Conservation (phyloP, 2,329 filamentous ascomycete genomes). For the Colletotrichum higginsianum region DNA sequence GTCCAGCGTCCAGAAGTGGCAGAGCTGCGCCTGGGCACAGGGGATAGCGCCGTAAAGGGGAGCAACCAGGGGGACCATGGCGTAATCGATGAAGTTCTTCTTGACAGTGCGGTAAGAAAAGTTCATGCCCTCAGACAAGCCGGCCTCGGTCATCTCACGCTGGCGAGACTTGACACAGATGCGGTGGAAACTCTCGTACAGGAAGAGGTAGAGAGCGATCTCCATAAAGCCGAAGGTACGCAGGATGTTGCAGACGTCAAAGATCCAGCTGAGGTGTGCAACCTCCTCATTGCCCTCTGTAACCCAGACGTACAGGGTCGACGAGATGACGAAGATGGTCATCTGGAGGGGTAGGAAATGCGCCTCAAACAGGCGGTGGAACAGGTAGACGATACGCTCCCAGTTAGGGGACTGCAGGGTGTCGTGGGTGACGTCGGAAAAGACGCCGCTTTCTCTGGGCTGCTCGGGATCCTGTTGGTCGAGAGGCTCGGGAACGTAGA, state of each 20-base stretch:
- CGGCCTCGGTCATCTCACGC: conserved; percentile 76
- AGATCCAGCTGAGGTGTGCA: conserved; percentile 71
- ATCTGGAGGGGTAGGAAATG: conserved; percentile 80
- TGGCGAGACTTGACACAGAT: conserved; percentile 73
- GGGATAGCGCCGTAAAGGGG: conserved; percentile 79
- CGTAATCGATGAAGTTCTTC: conserved; percentile 73
- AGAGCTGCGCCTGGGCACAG: conserved; percentile 76
- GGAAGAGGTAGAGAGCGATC: conserved; percentile 73
- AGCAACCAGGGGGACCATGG: conserved; percentile 77
- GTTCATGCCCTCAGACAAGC: conserved; percentile 75
- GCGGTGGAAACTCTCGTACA: conserved; percentile 79
- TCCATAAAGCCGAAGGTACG: conserved; percentile 74
- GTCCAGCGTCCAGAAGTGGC: conserved; percentile 79
- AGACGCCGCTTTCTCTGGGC: conserved; percentile 65
- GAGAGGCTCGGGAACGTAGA: conserved; percentile 64
- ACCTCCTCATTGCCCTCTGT: conserved; percentile 66
- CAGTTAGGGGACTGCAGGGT: conserved; percentile 67
- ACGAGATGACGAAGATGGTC: conserved; percentile 74
- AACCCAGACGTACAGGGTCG: conserved; percentile 71
- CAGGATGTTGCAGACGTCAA: conserved; percentile 71
- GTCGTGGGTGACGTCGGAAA: conserved; percentile 68
- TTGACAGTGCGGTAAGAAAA: conserved; percentile 72
- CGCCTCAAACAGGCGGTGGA: conserved; percentile 80
- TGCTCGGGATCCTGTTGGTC: conserved; percentile 57
- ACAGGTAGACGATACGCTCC: conserved; percentile 70